Conservation (phyloP, 1,284 basidiomycete species). For the Pholiota adiposa region DNA sequence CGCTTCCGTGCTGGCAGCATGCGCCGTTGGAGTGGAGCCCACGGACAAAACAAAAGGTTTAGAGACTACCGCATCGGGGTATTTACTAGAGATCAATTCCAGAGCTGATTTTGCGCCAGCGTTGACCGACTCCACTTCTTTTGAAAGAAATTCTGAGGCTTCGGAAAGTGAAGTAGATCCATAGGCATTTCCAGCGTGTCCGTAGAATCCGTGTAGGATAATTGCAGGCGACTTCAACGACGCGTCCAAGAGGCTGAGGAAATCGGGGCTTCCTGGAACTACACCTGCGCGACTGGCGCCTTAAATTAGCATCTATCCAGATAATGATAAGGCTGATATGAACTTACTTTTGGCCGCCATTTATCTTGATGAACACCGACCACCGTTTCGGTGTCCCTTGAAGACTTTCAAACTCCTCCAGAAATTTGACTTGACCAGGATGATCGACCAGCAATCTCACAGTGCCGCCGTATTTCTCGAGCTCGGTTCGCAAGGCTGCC, state of each 20-base stretch:
- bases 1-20: conserved; percentile 66
- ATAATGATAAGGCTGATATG: neutral
- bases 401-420: conserved; percentile 60
- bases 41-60: conserved; percentile 75
- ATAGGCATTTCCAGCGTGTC: conserved; percentile 80
- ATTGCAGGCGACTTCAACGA: conserved; percentile 59
- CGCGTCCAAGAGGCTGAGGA: conserved; percentile 58
- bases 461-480: conserved; percentile 54
- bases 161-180: conserved; percentile 66
- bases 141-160: conserved; percentile 67
- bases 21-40: conserved; percentile 87
- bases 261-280: conserved; percentile 52
- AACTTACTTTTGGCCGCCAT: conserved; percentile 75
- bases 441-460: conserved; percentile 80
- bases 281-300: conserved; percentile 79
- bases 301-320: conserved; percentile 1
- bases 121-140: conserved; percentile 78
- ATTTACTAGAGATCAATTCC: conserved; percentile 43
- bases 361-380: conserved; percentile 84
- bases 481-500: conserved; percentile 57
- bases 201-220: conserved; percentile 83
- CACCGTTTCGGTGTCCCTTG: conserved; percentile 52
- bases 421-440: conserved; percentile 67
- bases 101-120: conserved; percentile 65
- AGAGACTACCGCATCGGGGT: conserved; percentile 34